Conservation (phyloP, 2,329 filamentous ascomycete genomes). For the Geosmithia putterillii region DNA sequence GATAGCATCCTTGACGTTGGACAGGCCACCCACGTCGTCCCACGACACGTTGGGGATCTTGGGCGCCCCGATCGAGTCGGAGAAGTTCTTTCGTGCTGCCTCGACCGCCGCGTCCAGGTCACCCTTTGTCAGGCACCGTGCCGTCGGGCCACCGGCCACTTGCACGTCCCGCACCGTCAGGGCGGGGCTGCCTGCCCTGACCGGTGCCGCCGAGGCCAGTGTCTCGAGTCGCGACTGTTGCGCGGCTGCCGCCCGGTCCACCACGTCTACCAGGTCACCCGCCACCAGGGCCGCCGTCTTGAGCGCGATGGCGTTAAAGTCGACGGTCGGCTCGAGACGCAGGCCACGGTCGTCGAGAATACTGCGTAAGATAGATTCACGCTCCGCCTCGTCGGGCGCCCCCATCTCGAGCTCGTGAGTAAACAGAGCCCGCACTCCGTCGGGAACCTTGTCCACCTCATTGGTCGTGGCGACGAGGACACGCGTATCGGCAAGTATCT, state of each 20-base stretch:
- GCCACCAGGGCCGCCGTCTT: slow-evolving; percentile 95
- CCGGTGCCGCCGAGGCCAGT: slow-evolving; percentile 25
- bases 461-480: slow-evolving; percentile 90
- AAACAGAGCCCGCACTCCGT: slow-evolving; percentile 80
- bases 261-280: slow-evolving; percentile 86
- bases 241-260: slow-evolving; percentile 76
- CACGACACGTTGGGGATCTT: slow-evolving; percentile 97
- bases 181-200: slow-evolving; percentile 15
- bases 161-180: slow-evolving; percentile 74
- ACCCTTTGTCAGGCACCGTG: slow-evolving; percentile 63
- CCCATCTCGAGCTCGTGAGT: slow-evolving; percentile 91
- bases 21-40: slow-evolving; percentile 88
- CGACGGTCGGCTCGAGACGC: slow-evolving; percentile 69
- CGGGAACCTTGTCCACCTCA: slow-evolving; percentile 87
- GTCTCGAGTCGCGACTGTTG: slow-evolving; percentile 63
- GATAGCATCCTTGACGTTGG: slow-evolving; percentile 93
- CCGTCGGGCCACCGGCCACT: slow-evolving; percentile 70
- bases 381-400: slow-evolving; percentile 83
- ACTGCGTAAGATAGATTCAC: slow-evolving; percentile 73
- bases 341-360: slow-evolving; percentile 68
- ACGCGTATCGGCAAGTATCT: slow-evolving; percentile 66
- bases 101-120: slow-evolving; percentile 94
- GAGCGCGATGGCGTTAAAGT: slow-evolving; percentile 72
- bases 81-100: slow-evolving; percentile 93
- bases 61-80: slow-evolving; percentile 89